These are phyloP conservation scores for Ceratobasidium theobromae DNA, from an alignment of 1,284 basidiomycete species.

Conservation along the genomic window DNA sequence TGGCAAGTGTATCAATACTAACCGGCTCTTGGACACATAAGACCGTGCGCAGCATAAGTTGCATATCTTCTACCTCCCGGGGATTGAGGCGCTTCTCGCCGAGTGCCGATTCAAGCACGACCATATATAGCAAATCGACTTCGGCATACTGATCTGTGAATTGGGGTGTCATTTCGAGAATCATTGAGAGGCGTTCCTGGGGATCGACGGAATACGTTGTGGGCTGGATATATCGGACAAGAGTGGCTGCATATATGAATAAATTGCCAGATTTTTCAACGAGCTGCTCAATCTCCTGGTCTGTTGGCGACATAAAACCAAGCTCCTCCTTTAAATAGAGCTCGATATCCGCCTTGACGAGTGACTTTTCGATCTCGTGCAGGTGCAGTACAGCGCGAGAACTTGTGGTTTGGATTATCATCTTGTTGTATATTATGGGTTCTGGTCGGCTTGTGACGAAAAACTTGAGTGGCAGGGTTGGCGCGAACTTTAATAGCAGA, in stretches of 20 bases:
- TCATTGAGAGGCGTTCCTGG: not conserved
- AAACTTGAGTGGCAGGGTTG: no score
- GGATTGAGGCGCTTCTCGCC: not conserved
- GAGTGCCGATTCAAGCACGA: not conserved
- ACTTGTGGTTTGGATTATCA: no score
- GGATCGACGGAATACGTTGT: not conserved
- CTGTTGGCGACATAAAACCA: no score
- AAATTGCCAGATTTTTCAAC: not conserved
- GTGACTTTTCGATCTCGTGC: no score
- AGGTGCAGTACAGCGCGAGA: no score
- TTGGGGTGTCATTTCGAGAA: not conserved
- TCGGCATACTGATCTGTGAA: no score
- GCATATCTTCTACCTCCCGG: not conserved
- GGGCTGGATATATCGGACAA: not conserved
- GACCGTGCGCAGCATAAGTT: not conserved
- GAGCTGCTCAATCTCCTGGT: no score
- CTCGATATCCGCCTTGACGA: no score
- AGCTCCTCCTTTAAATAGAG: no score
- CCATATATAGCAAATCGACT: not conserved
- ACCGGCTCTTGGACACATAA: constrained; percentile 4
- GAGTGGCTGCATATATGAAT: constrained; percentile 7
- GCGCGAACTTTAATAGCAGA: no score
- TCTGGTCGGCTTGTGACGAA: no score
- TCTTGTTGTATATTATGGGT: no score
- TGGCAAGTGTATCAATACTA: not conserved